Conservation (phyloP, 192 early-diverging fungal species). For the Backusella macrospora region DNA sequence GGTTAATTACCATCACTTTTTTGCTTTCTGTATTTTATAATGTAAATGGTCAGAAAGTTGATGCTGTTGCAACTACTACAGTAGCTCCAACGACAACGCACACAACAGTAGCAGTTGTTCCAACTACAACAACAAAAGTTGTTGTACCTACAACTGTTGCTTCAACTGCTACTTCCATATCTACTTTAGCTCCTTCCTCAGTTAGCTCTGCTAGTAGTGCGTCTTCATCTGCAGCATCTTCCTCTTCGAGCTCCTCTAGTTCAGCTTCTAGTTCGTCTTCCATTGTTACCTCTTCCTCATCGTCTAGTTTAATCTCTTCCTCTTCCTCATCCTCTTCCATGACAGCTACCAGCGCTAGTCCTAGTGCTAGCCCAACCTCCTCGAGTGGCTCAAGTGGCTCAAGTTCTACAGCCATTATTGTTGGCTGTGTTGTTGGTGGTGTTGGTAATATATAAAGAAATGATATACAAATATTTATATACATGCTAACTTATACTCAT, state of each 20-base stretch:
- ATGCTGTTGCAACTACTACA: background rate
- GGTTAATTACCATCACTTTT: constrained; percentile 6
- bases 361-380: background rate
- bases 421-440: constrained; percentile 31
- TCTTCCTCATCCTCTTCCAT: background rate
- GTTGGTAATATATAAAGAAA: constrained; percentile 29
- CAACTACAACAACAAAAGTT: background rate
- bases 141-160: background rate
- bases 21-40: background rate
- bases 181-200: background rate
- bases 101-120: background rate
- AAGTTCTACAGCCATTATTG: constrained; percentile 25
- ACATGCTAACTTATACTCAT: background rate
- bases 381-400: background rate
- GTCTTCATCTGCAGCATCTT: background rate
- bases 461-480: background rate
- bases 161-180: background rate
- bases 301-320: background rate
- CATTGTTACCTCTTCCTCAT: background rate
- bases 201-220: background rate
- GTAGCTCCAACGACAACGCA: background rate
- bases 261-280: background rate
- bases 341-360: background rate
- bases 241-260: constrained; percentile 1
- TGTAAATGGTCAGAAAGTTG: background rate